Percentiles rank a stretch among this genome's conserved stretches.
These are phyloP conservation scores for Biscutella laevigata DNA, from an alignment of 441 rosid genomes.

Conservation along the genomic window DNA sequence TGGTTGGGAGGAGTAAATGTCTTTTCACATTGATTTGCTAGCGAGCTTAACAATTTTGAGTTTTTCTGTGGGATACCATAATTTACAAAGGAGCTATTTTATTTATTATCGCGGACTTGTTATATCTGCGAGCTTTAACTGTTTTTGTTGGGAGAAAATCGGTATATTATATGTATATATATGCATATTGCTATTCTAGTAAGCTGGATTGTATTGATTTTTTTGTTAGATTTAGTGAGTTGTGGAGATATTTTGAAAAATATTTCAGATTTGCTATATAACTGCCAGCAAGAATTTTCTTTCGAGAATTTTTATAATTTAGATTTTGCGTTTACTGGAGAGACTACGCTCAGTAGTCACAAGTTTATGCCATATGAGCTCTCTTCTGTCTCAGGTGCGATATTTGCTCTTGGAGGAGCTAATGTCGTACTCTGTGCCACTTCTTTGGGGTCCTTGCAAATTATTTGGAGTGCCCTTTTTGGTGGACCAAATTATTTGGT, in stretches of 20 bases:
- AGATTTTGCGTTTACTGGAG: neutral
- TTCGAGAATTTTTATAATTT: neutral
- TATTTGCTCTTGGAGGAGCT: slow-evolving; percentile 99
- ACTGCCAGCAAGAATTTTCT: neutral
- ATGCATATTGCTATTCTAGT: neutral
- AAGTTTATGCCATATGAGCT: slow-evolving; percentile 11
- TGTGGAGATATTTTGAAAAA: neutral
- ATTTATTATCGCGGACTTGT: neutral
- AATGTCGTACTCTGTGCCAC: slow-evolving; percentile 99
- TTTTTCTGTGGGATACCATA: neutral
- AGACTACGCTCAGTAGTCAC: neutral
- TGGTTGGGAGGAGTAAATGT: neutral
- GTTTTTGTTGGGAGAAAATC: neutral
- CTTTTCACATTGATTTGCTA: neutral
- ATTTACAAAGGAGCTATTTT: neutral
- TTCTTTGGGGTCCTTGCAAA: slow-evolving; percentile 69
- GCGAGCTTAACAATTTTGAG: neutral
- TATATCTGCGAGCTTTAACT: neutral
- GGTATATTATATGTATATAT: neutral
- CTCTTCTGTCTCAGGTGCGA: slow-evolving; percentile 95
- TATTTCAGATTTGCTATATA: neutral
- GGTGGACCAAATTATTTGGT: slow-evolving; percentile 56
- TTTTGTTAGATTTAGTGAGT: neutral
- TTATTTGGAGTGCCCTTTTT: slow-evolving; percentile 65
- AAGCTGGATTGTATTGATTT: neutral